These are phyloP conservation scores for Leptomonas pyrrhocoris DNA, from an alignment of 208 protist genomes.

Conservation along the genomic window DNA sequence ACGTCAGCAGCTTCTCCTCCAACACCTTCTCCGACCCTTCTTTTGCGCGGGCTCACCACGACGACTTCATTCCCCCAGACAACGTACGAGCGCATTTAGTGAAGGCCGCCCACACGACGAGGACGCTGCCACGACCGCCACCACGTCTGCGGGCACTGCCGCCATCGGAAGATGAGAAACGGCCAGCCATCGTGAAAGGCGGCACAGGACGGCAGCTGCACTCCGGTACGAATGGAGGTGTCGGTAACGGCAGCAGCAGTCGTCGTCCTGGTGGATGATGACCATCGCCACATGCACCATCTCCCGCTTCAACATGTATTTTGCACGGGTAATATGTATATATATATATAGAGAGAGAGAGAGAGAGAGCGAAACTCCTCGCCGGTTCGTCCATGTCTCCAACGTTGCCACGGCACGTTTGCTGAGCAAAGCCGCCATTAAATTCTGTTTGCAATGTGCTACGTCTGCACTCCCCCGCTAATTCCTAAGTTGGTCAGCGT, in stretches of 20 bases:
- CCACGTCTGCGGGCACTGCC: conserved; percentile 6
- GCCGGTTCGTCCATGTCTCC: too few species aligned
- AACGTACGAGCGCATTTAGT: conserved; percentile 6
- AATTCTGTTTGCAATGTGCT: too few species aligned
- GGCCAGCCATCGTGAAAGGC: neutral
- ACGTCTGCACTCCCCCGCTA: too few species aligned
- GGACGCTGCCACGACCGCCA: conserved; percentile 4
- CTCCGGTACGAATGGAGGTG: neutral
- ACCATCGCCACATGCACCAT: conserved; percentile 1
- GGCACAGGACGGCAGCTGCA: neutral
- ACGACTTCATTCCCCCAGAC: conserved; percentile 3
- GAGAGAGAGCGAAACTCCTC: too few species aligned
- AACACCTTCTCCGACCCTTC: conserved; percentile 24
- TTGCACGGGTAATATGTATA: too few species aligned
- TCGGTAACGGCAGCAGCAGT: neutral
- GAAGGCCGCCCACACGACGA: neutral
- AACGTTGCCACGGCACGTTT: too few species aligned
- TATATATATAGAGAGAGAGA: too few species aligned
- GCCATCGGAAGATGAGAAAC: neutral
- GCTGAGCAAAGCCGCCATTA: too few species aligned
- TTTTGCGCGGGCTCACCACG: neutral
- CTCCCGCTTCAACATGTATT: neutral
- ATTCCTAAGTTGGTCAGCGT: too few species aligned
- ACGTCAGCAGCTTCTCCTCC: conserved; percentile 15
- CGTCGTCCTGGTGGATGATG: neutral